Conservation (phyloP, 306 rosid genomes). For the Vigna trinervia region DNA sequence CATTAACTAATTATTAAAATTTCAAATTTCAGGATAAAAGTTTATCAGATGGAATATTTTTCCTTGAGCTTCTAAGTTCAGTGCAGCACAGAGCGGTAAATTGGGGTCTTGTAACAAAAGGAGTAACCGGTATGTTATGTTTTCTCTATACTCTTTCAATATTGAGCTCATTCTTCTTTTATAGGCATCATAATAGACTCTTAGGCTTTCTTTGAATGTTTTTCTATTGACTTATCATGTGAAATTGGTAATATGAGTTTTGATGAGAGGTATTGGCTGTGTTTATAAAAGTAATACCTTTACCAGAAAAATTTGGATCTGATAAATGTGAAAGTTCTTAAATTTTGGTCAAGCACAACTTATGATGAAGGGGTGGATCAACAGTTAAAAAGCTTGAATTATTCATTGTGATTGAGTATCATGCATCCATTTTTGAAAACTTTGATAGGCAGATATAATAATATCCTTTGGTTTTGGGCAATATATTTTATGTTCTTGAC, state of each 20-base stretch:
- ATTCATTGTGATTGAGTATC: neutral
- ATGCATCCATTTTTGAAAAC: neutral
- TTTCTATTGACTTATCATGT: no score
- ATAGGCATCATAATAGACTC: no score
- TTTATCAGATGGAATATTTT: conserved; percentile 85
- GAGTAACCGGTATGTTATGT: conserved; percentile 71
- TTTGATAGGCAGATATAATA: neutral
- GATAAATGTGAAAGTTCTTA: no score
- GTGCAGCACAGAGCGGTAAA: conserved; percentile 90
- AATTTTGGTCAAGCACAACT: no score
- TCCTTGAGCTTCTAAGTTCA: conserved; percentile 94
- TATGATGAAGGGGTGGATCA: no score
- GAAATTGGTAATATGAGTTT: no score
- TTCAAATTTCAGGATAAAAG: conserved; percentile 74
- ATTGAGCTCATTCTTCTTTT: neutral
- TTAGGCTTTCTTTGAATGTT: no score
- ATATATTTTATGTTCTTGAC: neutral
- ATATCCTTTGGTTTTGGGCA: neutral
- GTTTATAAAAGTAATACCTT: no score
- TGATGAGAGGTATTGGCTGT: no score
- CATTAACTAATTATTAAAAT: conserved; percentile 27
- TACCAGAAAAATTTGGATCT: no score
- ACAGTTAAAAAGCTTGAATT: neutral
- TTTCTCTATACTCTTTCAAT: conserved; percentile 28
- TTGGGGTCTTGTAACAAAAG: conserved; percentile 95